Base-by-base conservation (phyloP, 2,329 filamentous ascomycete species). In the Huntiella savannae region DNA sequence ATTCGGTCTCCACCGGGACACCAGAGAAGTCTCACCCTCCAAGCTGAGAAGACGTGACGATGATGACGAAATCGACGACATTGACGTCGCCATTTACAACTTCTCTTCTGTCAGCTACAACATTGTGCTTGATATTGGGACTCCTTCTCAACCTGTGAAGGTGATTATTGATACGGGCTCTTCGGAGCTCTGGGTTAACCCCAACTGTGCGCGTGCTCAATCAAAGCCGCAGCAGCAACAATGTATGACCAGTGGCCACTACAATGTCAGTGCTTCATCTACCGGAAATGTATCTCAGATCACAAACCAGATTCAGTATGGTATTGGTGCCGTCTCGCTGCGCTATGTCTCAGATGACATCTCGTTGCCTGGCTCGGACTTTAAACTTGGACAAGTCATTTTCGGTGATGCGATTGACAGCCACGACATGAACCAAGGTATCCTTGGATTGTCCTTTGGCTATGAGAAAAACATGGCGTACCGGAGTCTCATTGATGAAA, bases 111-210 rank as follows among this genome's bases (percentile, higher is more conserved):
- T 58, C 49, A 59, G 60, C 47, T 63, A 66, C 54, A 61, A 58
- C 35, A 61, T 64, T 40, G 58, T 63, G 12, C 49, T 66, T 15
- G 49, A 51, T 10, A 53, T 66, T 33, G 63, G 63, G 6, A 62
- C 58, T 0, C 63, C 63, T 4, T 55, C 56, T 4, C 61, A 64
- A 47, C 46, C 52, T 3, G 59, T 65, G 39, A 60, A 55, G 33
- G 60, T 65, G 50, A 58, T 61, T 49, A 58, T 66, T 42, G 63
- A 66, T 49, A 65, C 63, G 0, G 62, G 62, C 12, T 64, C 63
- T 3, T 55, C 57, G 6, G 62, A 65, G 52, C 56, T 64, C 4
- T 66, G 63, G 63, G 60, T 66, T 34, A 63, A 65, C 47, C 63
- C 63, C 5, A 54, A 58, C 5, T 66, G 63, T 52, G 16, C 12